Conservation (phyloP, 805 yeast genomes). For the Millerago galiae region DNA sequence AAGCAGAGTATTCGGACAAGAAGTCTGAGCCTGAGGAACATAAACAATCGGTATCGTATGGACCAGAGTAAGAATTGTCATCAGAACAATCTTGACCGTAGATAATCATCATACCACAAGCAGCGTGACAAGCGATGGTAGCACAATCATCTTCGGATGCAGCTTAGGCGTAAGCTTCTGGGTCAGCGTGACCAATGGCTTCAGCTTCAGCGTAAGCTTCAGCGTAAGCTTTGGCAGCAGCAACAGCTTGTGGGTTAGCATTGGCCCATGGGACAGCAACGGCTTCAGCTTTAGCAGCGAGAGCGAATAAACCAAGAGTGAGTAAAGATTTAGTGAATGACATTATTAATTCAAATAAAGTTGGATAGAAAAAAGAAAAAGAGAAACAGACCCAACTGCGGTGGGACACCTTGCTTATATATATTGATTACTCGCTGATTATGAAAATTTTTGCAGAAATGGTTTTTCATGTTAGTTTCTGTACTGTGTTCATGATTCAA, state of each 20-base stretch:
- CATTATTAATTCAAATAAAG: neutral
- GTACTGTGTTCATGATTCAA: neutral
- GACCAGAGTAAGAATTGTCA: neutral
- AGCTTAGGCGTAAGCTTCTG: constrained; percentile 5
- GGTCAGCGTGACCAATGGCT: constrained; percentile 6
- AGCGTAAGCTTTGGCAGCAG: constrained; percentile 7
- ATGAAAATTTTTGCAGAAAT: too few relatives aligned
- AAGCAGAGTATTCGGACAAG: constrained; percentile 14
- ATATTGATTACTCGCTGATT: too few relatives aligned
- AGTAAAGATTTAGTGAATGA: constrained; percentile 2
- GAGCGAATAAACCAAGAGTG: constrained; percentile 1
- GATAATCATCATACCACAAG: constrained; percentile 6
- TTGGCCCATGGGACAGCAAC: constrained; percentile 6
- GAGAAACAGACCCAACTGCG: neutral
- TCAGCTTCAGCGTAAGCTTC: constrained; percentile 6
- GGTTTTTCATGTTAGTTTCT: neutral
- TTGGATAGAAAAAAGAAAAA: neutral
- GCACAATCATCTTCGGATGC: constrained; percentile 8
- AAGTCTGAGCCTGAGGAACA: constrained; percentile 16
- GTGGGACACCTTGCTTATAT: neutral
- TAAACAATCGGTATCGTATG: constrained; percentile 10
- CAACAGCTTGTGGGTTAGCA: constrained; percentile 6
- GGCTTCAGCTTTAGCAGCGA: constrained; percentile 1
- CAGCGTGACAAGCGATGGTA: constrained; percentile 5
- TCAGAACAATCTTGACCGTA: neutral